Base-by-base conservation (phyloP, 2,329 filamentous ascomycete genomes). In the Fusarium coicis region DNA sequence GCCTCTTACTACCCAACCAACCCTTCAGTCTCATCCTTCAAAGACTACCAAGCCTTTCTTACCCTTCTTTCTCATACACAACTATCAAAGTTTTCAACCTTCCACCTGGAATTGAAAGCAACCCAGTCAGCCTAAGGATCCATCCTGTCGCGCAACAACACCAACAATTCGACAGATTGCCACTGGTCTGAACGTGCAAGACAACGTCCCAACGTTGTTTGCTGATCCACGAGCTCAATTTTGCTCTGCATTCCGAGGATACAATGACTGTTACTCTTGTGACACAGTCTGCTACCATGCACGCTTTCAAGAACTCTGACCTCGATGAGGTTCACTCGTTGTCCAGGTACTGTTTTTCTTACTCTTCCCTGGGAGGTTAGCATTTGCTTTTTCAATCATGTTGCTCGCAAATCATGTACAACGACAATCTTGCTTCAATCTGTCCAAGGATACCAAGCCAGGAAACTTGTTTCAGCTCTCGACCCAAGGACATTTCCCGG, bases 291-390 rank as follows among this genome's bases (percentile, higher is more conserved):
- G 84, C 80, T 76, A 79, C 84, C 78, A 89, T 89, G 87, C 83
- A 87, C 80, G 84, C 84, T 82, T 88, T 84, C 84, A 87, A 84
- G 78, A 84, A 77, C 68, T 76, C 85, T 82, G 87, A 89, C 80
- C 85, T 89, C 83, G 87, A 89, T 81, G 87, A 90, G 83, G 87
- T 88, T 82, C 85, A 88, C 80, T 87, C 87, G 79, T 86, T 89
- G 80, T 85, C 87, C 84, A 90, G 88, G 88, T 90, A 90, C 84
- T 88, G 86, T 85, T 86, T 84, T 81, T 81, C 85, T 84, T 81
- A 75, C 78, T 81, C 80, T 81, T 81, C 79, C 83, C 82, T 82
- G 85, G 83, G 81, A 82, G 77, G 73, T 79, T 79, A 81, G 79
- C 80, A 76, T 84, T 78, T 81, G 76, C 62, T 81, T 79, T 82